phyloP scores from a whole-genome alignment of 2,329 filamentous ascomycete species.

The Fusarium sp. region DNA sequence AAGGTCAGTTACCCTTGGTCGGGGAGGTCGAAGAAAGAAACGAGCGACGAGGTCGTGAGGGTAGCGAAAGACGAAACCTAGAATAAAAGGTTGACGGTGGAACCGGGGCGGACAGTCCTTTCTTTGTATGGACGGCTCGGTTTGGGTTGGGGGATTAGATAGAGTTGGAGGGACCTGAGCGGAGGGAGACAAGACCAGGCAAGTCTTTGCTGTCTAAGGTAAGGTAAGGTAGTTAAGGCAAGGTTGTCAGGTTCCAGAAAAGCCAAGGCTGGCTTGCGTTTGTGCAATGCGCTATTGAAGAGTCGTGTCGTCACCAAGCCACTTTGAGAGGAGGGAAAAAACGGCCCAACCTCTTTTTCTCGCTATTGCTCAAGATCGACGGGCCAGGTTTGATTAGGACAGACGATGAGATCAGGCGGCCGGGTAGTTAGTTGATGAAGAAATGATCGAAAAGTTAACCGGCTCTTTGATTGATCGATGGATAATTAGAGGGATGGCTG shows the following conservation, averaged over 20 bases:
- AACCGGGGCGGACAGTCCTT: slow-evolving; percentile 32
- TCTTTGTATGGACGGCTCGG: slow-evolving; percentile 9
- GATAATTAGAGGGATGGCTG: slow-evolving; percentile 19
- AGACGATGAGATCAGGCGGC: slow-evolving; percentile 1
- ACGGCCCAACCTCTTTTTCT: slow-evolving; percentile 32
- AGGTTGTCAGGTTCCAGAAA: slow-evolving; percentile 14
- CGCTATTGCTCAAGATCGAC: slow-evolving; percentile 12
- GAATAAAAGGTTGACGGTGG: slow-evolving; percentile 31
- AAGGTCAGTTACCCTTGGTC: slow-evolving; percentile 3
- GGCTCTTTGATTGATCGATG: slow-evolving; percentile 16
- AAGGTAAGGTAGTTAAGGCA: neutral
- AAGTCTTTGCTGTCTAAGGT: neutral
- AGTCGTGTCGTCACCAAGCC: slow-evolving; percentile 47
- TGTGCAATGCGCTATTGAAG: slow-evolving; percentile 39
- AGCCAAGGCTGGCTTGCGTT: slow-evolving; percentile 43
- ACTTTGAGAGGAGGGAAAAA: slow-evolving; percentile 24
- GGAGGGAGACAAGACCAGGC: slow-evolving; percentile 20
- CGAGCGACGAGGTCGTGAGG: slow-evolving; percentile 23
- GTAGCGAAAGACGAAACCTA: slow-evolving; percentile 25
- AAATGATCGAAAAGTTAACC: neutral
- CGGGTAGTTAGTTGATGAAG: slow-evolving; percentile 7
- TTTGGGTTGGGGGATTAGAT: slow-evolving; percentile 2
- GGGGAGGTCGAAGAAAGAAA: slow-evolving; percentile 15
- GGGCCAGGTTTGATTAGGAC: neutral
- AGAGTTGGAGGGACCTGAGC: slow-evolving; percentile 1